Evolutionary conservation across 2,329 filamentous ascomycete species (phyloP).

Genomic region (Neophaeococcomyces mojaviensis): DNA sequence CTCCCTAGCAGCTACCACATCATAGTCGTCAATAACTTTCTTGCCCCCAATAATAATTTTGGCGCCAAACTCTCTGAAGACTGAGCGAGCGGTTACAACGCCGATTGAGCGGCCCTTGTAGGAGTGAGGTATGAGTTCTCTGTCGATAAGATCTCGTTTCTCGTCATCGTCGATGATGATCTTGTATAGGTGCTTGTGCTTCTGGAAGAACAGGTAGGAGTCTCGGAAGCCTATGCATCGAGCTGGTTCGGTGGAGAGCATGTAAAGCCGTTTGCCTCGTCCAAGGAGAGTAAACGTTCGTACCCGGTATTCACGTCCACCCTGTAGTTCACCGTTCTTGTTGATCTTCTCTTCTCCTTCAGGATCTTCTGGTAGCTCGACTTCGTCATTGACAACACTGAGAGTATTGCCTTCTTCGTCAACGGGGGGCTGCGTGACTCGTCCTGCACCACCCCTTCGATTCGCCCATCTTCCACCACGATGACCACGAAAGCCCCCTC

Average conservation of each 20-base stretch:
- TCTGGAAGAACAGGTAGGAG: constrained; percentile 98
- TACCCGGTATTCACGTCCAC: constrained; percentile 84
- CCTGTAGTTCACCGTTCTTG: constrained; percentile 73
- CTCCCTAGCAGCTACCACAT: constrained; percentile 64
- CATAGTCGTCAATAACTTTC: constrained; percentile 82
- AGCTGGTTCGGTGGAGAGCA: constrained; percentile 95
- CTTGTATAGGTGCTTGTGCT: constrained; percentile 92
- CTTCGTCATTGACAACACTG: constrained; percentile 86
- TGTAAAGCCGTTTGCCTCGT: constrained; percentile 80
- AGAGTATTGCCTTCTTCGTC: constrained; percentile 91
- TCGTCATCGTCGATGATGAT: constrained; percentile 97
- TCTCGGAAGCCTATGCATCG: constrained; percentile 95
- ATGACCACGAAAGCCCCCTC: constrained; percentile 55
- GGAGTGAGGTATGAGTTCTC: constrained; percentile 91
- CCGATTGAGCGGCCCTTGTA: constrained; percentile 98
- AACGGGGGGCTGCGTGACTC: constrained; percentile 74
- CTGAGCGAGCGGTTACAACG: constrained; percentile 89
- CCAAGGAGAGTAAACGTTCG: constrained; percentile 87
- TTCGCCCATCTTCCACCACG: constrained; percentile 64
- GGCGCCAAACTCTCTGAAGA: constrained; percentile 93
- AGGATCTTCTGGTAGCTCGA: constrained; percentile 74
- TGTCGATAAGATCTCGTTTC: constrained; percentile 91
- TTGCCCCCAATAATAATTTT: constrained; percentile 88
- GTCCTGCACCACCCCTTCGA: constrained; percentile 62
- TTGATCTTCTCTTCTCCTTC: constrained; percentile 93